Evolutionary conservation across 106 monocot species (phyloP).

Genomic region (Dendrobium officinale): DNA sequence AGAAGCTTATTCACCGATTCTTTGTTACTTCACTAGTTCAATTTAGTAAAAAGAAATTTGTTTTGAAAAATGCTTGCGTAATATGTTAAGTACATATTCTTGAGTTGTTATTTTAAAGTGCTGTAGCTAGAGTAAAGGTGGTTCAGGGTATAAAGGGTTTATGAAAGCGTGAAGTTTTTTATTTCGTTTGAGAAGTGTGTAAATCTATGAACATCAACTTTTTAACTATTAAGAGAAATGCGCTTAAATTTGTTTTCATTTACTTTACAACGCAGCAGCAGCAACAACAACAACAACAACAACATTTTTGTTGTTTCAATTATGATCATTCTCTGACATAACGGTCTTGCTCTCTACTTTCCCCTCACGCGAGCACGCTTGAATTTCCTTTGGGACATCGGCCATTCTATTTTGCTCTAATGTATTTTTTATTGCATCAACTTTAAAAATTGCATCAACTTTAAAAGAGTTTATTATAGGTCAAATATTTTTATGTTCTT

Average conservation of each 20-base stretch:
- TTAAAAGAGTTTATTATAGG: too few relatives aligned
- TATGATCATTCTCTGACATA: too few relatives aligned
- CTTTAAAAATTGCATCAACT: too few relatives aligned
- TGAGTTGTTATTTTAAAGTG: background rate
- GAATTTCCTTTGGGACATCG: too few relatives aligned
- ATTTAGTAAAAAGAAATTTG: background rate
- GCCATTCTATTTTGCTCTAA: too few relatives aligned
- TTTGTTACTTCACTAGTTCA: background rate
- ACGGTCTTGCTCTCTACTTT: too few relatives aligned
- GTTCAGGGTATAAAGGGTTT: background rate
- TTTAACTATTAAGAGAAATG: background rate
- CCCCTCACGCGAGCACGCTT: too few relatives aligned
- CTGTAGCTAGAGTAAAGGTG: background rate
- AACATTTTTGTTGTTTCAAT: too few relatives aligned
- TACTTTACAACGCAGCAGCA: background rate
- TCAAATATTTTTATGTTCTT: too few relatives aligned
- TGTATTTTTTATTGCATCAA: too few relatives aligned
- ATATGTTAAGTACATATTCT: background rate
- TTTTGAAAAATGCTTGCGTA: background rate
- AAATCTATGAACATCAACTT: background rate
- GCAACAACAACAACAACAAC: too few relatives aligned
- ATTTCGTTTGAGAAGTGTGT: background rate
- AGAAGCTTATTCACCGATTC: background rate
- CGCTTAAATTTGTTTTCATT: background rate
- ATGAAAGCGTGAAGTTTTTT: background rate